Evolutionary conservation across 225 moss, liverwort and hornwort species (phyloP), one percentile per base, ranked within the genome.

Genomic region (Sphagnum tenellum): DNA sequence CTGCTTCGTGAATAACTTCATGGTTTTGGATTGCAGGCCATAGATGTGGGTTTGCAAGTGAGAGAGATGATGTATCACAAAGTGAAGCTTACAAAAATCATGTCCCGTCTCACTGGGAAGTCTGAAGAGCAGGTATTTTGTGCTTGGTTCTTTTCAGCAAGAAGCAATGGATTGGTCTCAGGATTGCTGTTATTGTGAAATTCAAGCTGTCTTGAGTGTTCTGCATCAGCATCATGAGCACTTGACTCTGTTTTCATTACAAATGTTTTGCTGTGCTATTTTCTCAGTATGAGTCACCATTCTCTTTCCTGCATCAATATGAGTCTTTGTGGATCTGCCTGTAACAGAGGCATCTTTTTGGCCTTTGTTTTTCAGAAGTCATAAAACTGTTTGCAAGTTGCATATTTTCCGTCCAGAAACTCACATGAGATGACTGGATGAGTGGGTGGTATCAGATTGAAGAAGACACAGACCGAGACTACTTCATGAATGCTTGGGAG

Each of bases 31-130:
- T 67, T 59, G 13, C 75, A 84, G 60, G 95, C 96, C 3, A 96
- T 96, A 45, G 96, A 96, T 53, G 87, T 90, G 7, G 96, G 88
- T 7, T 68, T 96, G 79, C 90, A 90, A 83, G 96, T 96, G 67
- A 72, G 92, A 56, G 96, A 96, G 81, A 96, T 96, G 96, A 96
- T 96, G 96, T 96, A 89, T 62, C 92, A 92, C 70, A 96, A 96
- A 77, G 82, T 49, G 53, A 96, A 96, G 79, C 67, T 96, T 75
- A 76, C 82, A 71, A 96, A 96, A 77, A 92, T 96, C 29, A 90
- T 96, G 92, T 79, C 92, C 60, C 90, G 92, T 5, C 74, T 96
- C 45, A 96, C 96, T 50, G 96, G 96, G 11, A 87, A 96, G 67
- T 67, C 76, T 3, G 92, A 96, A 66, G 80, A 81, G 69, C 82